Evolutionary conservation across 495 filamentous ascomycete genomes (phyloP).

Genomic region (Thermochaetoides thermophila): DNA sequence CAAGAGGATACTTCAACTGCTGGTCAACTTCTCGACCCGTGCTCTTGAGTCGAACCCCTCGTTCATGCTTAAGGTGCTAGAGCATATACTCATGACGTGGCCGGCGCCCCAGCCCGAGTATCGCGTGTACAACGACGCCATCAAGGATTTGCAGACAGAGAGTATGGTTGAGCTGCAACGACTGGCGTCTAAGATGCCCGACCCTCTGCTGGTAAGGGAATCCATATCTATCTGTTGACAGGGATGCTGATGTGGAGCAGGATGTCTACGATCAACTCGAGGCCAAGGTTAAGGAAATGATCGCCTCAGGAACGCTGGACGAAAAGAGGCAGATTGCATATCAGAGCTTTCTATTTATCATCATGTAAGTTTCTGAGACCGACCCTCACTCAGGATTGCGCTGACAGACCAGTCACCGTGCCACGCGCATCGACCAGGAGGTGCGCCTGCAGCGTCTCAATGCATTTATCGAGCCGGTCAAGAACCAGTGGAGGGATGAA

Average conservation of each 20-base stretch:
- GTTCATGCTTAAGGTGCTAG: conserved; percentile 75
- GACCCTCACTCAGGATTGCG: conserved; percentile 5
- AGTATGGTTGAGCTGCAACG: conserved; percentile 77
- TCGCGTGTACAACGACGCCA: conserved; percentile 71
- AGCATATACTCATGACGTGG: conserved; percentile 74
- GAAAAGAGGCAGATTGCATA: conserved; percentile 51
- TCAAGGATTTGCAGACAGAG: conserved; percentile 69
- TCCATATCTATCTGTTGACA: background rate
- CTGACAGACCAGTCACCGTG: conserved; percentile 49
- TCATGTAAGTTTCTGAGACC: conserved; percentile 44
- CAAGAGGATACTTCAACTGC: conserved; percentile 67
- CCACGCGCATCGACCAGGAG: conserved; percentile 53
- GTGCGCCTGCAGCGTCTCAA: conserved; percentile 48
- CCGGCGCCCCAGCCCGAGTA: conserved; percentile 52
- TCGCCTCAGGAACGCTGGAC: conserved; percentile 55
- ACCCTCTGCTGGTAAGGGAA: conserved; percentile 61
- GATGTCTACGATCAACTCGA: conserved; percentile 79
- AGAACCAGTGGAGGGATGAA: conserved; percentile 62
- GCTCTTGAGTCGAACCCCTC: conserved; percentile 62
- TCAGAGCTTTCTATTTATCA: conserved; percentile 77
- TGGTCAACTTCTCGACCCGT: conserved; percentile 71
- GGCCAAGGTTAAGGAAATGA: conserved; percentile 66
- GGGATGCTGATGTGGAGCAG: conserved; percentile 7
- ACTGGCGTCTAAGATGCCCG: conserved; percentile 77
- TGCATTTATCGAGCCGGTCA: conserved; percentile 64